Evolutionary conservation across 352 stramenopile species (phyloP).

Genomic region (Phytophthora lateralis): DNA sequence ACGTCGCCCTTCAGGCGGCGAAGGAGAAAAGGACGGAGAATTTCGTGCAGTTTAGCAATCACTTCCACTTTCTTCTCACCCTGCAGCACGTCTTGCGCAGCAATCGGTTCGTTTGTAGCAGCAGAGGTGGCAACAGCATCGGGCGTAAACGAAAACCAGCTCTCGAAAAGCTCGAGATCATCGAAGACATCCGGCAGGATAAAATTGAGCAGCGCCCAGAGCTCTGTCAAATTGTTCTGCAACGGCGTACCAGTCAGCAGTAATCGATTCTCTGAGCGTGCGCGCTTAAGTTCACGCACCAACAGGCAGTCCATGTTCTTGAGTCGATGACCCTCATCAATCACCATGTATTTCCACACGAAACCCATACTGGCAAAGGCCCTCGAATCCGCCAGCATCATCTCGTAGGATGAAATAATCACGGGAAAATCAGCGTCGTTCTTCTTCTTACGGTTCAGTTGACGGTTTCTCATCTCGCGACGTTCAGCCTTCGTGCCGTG

Average conservation of each 20-base stretch:
- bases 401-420: constrained; percentile 89
- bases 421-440: constrained; percentile 79
- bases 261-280: constrained; percentile 93
- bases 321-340: constrained; percentile 98
- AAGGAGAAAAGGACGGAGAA: constrained; percentile 96
- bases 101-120: constrained; percentile 74
- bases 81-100: constrained; percentile 85
- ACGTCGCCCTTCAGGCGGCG: constrained; percentile 96
- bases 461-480: constrained; percentile 47
- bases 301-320: constrained; percentile 98
- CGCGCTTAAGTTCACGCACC: constrained; percentile 93
- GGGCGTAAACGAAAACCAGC: constrained; percentile 98
- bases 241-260: constrained; percentile 97
- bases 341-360: constrained; percentile 95
- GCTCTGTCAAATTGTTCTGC: constrained; percentile 98
- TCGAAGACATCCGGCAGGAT: constrained; percentile 98
- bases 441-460: constrained; percentile 58
- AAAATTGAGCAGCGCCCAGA: constrained; percentile 99
- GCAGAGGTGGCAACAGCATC: constrained; percentile 49
- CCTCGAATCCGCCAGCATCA: constrained; percentile 80
- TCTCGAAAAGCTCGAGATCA: constrained; percentile 97
- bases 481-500: constrained; percentile 88
- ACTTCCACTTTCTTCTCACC: constrained; percentile 94
- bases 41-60: constrained; percentile 97
- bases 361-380: constrained; percentile 65